Conservation (phyloP, 306 rosid species). For the Myrica gale region DNA sequence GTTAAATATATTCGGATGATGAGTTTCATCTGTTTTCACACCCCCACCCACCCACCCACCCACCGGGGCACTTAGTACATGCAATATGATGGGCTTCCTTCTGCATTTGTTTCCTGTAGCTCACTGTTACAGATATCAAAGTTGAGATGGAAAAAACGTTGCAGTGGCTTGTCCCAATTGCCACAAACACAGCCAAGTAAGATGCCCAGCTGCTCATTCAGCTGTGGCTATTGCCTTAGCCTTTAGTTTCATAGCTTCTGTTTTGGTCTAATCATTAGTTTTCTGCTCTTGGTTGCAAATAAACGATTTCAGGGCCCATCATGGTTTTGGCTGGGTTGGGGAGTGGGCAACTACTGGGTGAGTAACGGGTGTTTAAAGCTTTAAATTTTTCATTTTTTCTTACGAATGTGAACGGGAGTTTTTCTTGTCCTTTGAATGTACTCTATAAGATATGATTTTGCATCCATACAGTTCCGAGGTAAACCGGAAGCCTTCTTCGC, state of each 20-base stretch:
- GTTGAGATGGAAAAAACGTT: conserved; percentile 85
- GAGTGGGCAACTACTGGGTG: conserved; percentile 91
- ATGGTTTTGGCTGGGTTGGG: conserved; percentile 95
- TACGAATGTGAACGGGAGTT: neutral
- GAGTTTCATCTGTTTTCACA: no score
- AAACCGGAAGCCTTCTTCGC: conserved; percentile 46
- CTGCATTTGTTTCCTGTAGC: conserved; percentile 46
- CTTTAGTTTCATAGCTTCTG: conserved; percentile 2
- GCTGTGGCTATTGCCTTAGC: conserved; percentile 15
- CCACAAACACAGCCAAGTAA: conserved; percentile 89
- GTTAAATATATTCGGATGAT: no score
- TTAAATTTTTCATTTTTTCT: neutral
- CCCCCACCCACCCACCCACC: neutral
- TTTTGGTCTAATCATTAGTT: conserved; percentile 26
- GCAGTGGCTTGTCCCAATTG: conserved; percentile 79
- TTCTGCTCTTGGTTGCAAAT: conserved; percentile 33
- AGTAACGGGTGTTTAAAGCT: conserved; percentile 28
- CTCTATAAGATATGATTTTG: conserved; percentile 13
- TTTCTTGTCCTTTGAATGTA: neutral
- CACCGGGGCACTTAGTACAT: no score
- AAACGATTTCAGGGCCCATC: conserved; percentile 66
- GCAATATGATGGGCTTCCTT: neutral
- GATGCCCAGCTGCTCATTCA: conserved; percentile 30
- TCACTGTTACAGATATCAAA: conserved; percentile 60
- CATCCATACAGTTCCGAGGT: conserved; percentile 52